A percentile compares a stretch with the other conserved stretches of the same genome.
Evolutionary conservation across 768 basidiomycete species (phyloP).

Genomic region (Infundibulicybe gibba): DNA sequence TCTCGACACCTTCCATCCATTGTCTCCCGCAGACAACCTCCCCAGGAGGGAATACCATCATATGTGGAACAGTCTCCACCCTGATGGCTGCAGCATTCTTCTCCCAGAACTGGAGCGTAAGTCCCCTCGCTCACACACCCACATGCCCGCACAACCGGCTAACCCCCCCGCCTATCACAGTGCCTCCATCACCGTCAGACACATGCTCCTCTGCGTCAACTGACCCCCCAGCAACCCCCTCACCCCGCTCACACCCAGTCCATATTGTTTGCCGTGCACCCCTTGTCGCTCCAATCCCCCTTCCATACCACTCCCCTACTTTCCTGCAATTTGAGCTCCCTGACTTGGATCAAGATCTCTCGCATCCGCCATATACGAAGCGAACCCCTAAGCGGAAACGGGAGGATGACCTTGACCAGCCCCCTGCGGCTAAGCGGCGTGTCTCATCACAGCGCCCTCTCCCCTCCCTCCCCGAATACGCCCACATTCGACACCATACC

Average conservation of each 20-base stretch:
- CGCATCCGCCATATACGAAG: conserved; percentile 58
- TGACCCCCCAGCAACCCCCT: conserved; percentile 12
- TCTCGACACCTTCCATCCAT: conserved; percentile 11
- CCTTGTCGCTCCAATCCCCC: conserved; percentile 63
- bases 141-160: neutral
- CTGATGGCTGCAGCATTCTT: neutral
- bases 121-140: conserved; percentile 5
- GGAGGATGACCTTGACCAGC: conserved; percentile 12
- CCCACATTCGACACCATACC: neutral
- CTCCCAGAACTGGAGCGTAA: conserved; percentile 21
- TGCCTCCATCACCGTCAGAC: conserved; percentile 41
- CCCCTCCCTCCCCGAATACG: conserved; percentile 1
- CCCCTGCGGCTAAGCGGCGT: conserved; percentile 13
- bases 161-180: conserved; percentile 15
- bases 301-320: conserved; percentile 66
- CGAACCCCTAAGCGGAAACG: conserved; percentile 50
- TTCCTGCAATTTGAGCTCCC: conserved; percentile 68
- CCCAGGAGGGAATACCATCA: too few relatives aligned
- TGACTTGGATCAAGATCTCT: conserved; percentile 67
- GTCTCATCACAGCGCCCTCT: conserved; percentile 5
- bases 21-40: neutral
- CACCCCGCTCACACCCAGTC: conserved; percentile 23
- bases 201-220: conserved; percentile 21
- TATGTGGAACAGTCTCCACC: too few relatives aligned
- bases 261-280: conserved; percentile 64